Percentiles rank a stretch among this genome's conserved stretches.
These are phyloP conservation scores for Suillus luteus DNA, from an alignment of 768 basidiomycete genomes.

Conservation along the genomic window DNA sequence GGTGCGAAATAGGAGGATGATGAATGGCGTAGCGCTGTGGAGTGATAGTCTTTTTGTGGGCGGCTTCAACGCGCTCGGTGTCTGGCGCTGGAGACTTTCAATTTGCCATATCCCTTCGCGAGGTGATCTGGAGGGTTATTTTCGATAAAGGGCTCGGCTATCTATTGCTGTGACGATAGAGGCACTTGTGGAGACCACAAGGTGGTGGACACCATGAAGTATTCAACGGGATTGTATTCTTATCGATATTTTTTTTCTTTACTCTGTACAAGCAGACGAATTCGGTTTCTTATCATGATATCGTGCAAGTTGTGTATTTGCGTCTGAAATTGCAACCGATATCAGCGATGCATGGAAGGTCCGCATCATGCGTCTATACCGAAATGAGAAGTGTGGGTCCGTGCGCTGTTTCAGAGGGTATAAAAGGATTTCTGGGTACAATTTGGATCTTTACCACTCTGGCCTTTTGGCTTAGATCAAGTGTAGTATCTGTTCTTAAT, in stretches of 20 bases:
- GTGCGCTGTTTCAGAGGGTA: background rate
- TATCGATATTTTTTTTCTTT: background rate
- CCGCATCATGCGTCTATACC: background rate
- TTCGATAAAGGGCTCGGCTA: background rate
- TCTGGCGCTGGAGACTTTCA: too few species aligned
- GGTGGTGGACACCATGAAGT: background rate
- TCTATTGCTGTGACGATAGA: background rate
- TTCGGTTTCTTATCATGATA: too few species aligned
- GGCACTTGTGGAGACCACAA: background rate
- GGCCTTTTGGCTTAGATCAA: conserved; percentile 53
- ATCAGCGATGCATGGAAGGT: too few species aligned
- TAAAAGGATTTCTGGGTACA: background rate
- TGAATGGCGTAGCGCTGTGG: background rate
- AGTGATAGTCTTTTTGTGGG: background rate
- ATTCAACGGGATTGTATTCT: background rate
- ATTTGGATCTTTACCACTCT: conserved; percentile 35
- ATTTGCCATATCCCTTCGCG: conserved; percentile 10
- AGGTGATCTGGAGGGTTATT: background rate
- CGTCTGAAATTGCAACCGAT: too few species aligned
- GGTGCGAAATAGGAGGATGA: background rate
- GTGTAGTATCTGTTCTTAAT: conserved; percentile 82
- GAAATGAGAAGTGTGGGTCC: background rate
- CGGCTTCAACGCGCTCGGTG: background rate
- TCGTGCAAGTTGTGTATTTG: too few species aligned
- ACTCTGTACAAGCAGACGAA: background rate